Evolutionary conservation across 2,329 filamentous ascomycete genomes (phyloP).

Genomic region (Shiraia sp.): DNA sequence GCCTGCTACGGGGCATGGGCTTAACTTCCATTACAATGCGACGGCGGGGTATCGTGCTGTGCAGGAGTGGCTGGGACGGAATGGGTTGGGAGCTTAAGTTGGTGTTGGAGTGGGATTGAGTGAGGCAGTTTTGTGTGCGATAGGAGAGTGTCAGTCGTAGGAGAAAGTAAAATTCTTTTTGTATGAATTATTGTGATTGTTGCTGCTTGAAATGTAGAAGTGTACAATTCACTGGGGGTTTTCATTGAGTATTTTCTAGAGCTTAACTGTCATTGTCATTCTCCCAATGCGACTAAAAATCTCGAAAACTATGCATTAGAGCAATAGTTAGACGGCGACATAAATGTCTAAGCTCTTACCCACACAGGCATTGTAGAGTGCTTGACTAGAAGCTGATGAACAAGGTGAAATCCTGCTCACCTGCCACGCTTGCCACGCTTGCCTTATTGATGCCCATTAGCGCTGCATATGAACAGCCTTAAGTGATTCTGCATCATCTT

Average conservation of each 20-base stretch:
- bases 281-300: no score
- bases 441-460: conserved; percentile 8
- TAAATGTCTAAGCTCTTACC: no score
- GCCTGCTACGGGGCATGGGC: conserved; percentile 49
- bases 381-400: conserved; percentile 22
- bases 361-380: no score
- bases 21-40: conserved; percentile 54
- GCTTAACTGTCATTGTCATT: no score
- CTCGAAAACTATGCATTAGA: no score
- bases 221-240: no score
- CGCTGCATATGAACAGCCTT: conserved; percentile 9
- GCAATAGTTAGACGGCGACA: no score
- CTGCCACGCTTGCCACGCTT: no score
- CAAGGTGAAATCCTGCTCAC: conserved; percentile 22
- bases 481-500: conserved; percentile 16
- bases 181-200: no score
- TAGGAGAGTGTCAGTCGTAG: background rate
- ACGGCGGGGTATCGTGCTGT: conserved; percentile 47
- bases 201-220: no score
- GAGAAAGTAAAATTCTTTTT: no score
- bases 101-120: background rate
- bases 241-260: no score
- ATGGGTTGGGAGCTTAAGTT: conserved; percentile 22
- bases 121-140: background rate
- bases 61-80: conserved; percentile 37